A percentile compares a stretch with the other conserved stretches of the same genome.
Conservation (phyloP, 75 land plant species). For the Sequoiadendron giganteum region DNA sequence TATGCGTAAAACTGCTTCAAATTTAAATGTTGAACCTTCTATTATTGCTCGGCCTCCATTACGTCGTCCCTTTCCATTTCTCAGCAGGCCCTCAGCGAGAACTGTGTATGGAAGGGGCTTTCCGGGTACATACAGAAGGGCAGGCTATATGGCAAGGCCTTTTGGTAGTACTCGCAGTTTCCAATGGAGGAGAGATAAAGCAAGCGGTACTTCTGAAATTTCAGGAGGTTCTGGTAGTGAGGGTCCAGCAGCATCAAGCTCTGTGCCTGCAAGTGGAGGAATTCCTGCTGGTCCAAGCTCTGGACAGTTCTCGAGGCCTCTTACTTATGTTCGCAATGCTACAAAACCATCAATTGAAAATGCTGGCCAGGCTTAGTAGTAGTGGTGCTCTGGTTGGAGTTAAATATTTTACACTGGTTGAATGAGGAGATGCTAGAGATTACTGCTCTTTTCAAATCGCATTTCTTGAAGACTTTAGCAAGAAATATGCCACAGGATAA, state of each 20-base stretch:
- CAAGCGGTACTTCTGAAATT: conserved; percentile 14
- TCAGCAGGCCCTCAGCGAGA: conserved; percentile 33
- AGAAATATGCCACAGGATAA: neutral
- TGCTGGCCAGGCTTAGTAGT: conserved; percentile 8
- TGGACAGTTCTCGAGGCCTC: conserved; percentile 24
- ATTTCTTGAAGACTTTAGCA: neutral
- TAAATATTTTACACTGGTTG: neutral
- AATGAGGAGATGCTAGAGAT: neutral
- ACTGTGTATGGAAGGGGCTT: conserved; percentile 40
- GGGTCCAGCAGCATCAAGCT: neutral
- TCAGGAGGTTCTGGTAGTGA: neutral
- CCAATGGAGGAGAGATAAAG: conserved; percentile 61
- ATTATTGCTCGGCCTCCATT: conserved; percentile 26
- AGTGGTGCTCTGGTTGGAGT: neutral
- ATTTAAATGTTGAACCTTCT: conserved; percentile 25
- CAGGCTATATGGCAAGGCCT: conserved; percentile 22
- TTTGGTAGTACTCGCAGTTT: conserved; percentile 45
- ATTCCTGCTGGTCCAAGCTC: neutral
- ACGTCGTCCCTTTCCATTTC: conserved; percentile 32
- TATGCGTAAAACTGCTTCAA: conserved; percentile 37
- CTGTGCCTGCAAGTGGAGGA: conserved; percentile 11
- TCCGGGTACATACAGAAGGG: conserved; percentile 32
- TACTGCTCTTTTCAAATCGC: neutral
- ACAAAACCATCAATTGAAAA: conserved; percentile 24
- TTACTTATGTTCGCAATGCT: conserved; percentile 54